These are phyloP conservation scores for Boletellus sp. DNA, from an alignment of 768 basidiomycete species.

Conservation along the genomic window DNA sequence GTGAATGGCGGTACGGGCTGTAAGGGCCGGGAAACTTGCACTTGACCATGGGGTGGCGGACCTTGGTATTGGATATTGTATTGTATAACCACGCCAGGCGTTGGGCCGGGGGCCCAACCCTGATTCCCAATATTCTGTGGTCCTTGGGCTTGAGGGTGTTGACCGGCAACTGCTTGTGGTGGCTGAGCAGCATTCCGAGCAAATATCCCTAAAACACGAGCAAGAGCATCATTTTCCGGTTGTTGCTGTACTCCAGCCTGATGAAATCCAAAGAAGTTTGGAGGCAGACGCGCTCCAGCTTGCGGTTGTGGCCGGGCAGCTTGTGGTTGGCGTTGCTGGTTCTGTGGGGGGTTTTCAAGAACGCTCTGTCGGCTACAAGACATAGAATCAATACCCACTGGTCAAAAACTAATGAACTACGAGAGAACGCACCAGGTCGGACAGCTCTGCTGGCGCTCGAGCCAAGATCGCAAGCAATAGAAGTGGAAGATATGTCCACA, in stretches of 20 bases:
- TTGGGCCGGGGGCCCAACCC: slow-evolving; percentile 34
- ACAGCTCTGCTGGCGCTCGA: slow-evolving; percentile 97
- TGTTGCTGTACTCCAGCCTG: slow-evolving; percentile 32
- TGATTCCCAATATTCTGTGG: slow-evolving; percentile 32
- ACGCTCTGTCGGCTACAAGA: slow-evolving; percentile 67
- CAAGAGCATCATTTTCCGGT: slow-evolving; percentile 35
- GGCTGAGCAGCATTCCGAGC: slow-evolving; percentile 52
- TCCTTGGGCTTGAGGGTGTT: slow-evolving; percentile 28
- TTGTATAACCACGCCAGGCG: slow-evolving; percentile 53
- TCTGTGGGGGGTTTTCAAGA: slow-evolving; percentile 46
- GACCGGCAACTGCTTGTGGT: slow-evolving; percentile 31
- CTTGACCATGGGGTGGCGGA: slow-evolving; percentile 34
- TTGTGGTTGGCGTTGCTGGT: slow-evolving; percentile 31
- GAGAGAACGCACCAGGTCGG: slow-evolving; percentile 80
- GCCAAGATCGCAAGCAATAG: slow-evolving; percentile 94
- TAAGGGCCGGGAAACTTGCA: slow-evolving; percentile 24
- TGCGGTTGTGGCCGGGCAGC: slow-evolving; percentile 25
- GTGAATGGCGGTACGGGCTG: slow-evolving; percentile 51
- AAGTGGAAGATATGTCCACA: slow-evolving; percentile 99
- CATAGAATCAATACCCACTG: slow-evolving; percentile 2
- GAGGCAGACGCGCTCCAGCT: slow-evolving; percentile 30
- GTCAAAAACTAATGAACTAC: not conserved
- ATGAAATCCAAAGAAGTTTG: slow-evolving; percentile 29
- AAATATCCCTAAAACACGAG: slow-evolving; percentile 45
- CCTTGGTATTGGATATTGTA: slow-evolving; percentile 62